Evolutionary conservation across 148 eudicot genomes (phyloP).

Genomic region (Heliosperma pusillum): DNA sequence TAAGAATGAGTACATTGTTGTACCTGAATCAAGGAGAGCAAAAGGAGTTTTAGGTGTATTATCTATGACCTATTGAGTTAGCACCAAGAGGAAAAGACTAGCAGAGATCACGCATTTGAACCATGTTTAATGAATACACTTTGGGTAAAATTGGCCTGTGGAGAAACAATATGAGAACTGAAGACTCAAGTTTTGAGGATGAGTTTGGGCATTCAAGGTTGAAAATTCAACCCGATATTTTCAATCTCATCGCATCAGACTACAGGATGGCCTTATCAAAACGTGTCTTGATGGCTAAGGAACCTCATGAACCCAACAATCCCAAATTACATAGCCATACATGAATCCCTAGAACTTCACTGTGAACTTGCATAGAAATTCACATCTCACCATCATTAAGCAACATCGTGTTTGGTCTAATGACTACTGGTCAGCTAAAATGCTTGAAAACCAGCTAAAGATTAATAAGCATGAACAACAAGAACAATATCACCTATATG

Average conservation of each 20-base stretch:
- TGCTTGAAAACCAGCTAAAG: no score
- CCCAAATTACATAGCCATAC: background rate
- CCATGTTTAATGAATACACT: background rate
- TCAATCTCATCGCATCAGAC: background rate
- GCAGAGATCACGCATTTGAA: background rate
- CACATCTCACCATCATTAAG: background rate
- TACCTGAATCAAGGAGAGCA: constrained; percentile 40
- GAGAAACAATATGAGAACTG: background rate
- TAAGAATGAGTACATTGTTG: constrained; percentile 60
- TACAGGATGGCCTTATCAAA: background rate
- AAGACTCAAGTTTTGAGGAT: background rate
- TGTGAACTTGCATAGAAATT: background rate
- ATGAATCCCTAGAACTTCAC: background rate
- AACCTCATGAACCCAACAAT: background rate
- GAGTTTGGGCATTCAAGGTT: background rate
- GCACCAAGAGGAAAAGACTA: background rate
- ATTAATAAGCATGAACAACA: no score
- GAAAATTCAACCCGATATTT: background rate
- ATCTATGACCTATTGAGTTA: no score
- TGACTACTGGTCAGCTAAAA: no score
- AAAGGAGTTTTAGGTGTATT: background rate
- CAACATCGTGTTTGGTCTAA: background rate
- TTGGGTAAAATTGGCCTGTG: no score
- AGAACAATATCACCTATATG: no score
- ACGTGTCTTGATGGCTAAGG: background rate